Conservation (phyloP, 805 yeast genomes). For the Saturnispora halmiae region DNA sequence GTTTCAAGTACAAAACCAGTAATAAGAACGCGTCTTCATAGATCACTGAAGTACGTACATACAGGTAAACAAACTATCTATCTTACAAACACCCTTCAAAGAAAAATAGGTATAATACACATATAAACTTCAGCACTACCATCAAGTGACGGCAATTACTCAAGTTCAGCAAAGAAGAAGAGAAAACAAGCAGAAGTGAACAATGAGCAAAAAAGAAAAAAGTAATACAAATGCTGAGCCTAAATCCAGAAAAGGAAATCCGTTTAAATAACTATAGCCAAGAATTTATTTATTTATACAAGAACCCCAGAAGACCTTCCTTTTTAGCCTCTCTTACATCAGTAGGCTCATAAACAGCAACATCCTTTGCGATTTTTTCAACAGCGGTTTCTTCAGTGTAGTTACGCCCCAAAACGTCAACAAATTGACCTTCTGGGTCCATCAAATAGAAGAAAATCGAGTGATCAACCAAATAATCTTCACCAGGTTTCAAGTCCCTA, state of each 20-base stretch:
- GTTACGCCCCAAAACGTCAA: slow-evolving; percentile 91
- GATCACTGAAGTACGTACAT: too few relatives aligned
- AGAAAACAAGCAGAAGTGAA: not conserved
- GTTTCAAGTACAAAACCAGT: too few relatives aligned
- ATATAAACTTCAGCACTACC: too few relatives aligned
- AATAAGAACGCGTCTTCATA: too few relatives aligned
- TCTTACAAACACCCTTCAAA: too few relatives aligned
- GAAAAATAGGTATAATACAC: too few relatives aligned
- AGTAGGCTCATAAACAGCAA: slow-evolving; percentile 66
- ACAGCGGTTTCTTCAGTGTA: slow-evolving; percentile 72
- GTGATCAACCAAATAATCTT: slow-evolving; percentile 94
- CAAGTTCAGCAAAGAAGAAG: not conserved
- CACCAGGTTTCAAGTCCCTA: slow-evolving; percentile 86
- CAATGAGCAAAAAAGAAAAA: not conserved
- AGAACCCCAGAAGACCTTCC: slow-evolving; percentile 49
- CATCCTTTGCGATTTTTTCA: slow-evolving; percentile 64
- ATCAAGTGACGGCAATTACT: too few relatives aligned
- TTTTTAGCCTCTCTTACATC: slow-evolving; percentile 59
- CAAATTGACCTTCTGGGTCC: slow-evolving; percentile 97
- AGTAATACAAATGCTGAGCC: not conserved
- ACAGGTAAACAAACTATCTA: too few relatives aligned
- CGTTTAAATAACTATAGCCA: not conserved
- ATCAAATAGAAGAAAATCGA: slow-evolving; percentile 93
- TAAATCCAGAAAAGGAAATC: not conserved
- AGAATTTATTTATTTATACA: slow-evolving; percentile 33